phyloP scores from a whole-genome alignment of 805 yeast genomes.

The Metschnikowia reukaufii region DNA sequence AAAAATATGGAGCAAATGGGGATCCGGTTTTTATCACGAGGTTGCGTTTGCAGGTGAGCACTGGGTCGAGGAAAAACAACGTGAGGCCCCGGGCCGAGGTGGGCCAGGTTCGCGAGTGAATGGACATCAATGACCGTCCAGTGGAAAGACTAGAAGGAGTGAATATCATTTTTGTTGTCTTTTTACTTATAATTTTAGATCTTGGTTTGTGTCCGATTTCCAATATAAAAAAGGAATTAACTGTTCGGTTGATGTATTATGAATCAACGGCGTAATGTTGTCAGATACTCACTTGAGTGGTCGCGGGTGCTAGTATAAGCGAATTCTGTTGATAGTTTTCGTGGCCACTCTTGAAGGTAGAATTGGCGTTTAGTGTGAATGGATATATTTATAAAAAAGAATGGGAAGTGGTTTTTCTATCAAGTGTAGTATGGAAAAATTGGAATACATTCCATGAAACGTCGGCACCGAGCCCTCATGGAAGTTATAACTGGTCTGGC shows the following conservation, averaged over 20 bases:
- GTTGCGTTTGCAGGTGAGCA: conserved; percentile 6
- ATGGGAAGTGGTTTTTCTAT: too few relatives aligned
- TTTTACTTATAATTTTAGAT: too few relatives aligned
- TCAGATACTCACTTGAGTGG: background rate
- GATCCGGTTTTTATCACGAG: background rate
- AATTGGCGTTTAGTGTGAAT: too few relatives aligned
- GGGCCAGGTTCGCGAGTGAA: conserved; percentile 4
- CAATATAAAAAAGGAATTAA: background rate
- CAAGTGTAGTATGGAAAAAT: too few relatives aligned
- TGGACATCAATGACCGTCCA: background rate
- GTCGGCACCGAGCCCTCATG: background rate
- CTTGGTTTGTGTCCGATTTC: too few relatives aligned
- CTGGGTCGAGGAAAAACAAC: conserved; percentile 4
- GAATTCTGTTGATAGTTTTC: too few relatives aligned
- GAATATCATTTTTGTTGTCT: background rate
- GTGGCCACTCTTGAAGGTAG: too few relatives aligned
- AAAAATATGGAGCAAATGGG: background rate
- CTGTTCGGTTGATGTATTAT: background rate
- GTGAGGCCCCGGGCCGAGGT: conserved; percentile 5
- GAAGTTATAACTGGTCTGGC: background rate
- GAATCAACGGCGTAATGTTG: background rate
- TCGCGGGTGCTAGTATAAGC: background rate
- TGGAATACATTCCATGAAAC: background rate
- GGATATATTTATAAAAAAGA: too few relatives aligned
- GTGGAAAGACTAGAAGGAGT: background rate